Conservation (phyloP, 345 rosid genomes). For the Camelina laxa region DNA sequence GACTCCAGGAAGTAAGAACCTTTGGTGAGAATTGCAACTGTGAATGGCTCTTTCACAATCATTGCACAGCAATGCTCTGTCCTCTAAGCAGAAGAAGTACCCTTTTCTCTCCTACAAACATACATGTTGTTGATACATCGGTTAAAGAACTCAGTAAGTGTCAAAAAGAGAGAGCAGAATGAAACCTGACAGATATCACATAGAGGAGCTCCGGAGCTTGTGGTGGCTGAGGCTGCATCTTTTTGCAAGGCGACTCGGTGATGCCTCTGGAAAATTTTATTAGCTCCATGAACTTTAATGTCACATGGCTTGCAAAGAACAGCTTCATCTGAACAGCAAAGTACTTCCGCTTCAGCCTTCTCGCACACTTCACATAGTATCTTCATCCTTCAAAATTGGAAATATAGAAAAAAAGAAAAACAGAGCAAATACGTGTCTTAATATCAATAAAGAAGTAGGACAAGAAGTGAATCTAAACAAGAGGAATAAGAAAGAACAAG, state of each 20-base stretch:
- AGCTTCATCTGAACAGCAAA: constrained; percentile 53
- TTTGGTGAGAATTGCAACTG: constrained; percentile 42
- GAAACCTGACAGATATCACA: constrained; percentile 51
- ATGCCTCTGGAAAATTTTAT: constrained; percentile 46
- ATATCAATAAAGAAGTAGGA: constrained; percentile 11
- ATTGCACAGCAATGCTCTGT: constrained; percentile 49
- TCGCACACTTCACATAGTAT: constrained; percentile 52
- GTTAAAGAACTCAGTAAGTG: neutral
- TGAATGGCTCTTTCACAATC: constrained; percentile 51
- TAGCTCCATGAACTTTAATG: constrained; percentile 47
- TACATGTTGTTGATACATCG: neutral
- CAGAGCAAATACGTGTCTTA: neutral
- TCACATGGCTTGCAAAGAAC: constrained; percentile 54
- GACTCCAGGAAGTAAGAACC: constrained; percentile 45
- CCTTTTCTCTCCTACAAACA: constrained; percentile 42
- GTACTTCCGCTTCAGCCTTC: constrained; percentile 50
- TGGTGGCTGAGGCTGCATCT: constrained; percentile 16
- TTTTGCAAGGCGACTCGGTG: constrained; percentile 41
- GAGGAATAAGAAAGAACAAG: constrained; percentile 18
- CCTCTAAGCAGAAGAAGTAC: constrained; percentile 49
- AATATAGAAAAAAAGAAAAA: no score
- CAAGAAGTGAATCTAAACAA: constrained; percentile 25
- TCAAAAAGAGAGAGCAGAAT: neutral
- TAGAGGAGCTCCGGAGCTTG: constrained; percentile 36
- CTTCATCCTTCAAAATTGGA: constrained; percentile 35